Base-by-base conservation (phyloP, 2,329 filamentous ascomycete species). In the Pyrenochaeta sp. region DNA sequence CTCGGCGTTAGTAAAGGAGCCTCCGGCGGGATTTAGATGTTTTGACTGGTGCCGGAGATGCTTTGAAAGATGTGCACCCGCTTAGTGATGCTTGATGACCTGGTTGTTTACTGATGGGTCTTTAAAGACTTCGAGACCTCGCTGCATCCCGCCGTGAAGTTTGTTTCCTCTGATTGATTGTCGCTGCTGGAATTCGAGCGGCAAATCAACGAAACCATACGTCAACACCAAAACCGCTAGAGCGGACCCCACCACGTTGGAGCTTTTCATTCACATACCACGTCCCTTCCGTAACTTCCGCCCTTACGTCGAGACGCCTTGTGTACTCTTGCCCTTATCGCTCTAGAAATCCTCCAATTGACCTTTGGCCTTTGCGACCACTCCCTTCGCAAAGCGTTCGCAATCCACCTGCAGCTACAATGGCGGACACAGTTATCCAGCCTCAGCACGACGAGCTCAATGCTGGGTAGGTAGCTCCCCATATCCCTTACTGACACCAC, bases 351-450 rank as follows among this genome's bases (percentile, higher is more conserved):
- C 47, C 55, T 49, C 56, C 58, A 65, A 68, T 67, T 68, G 66
- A 60, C 58, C 47, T 56, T 52, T 58, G 44, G 53, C 51, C 47
- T 58, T 51, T 56, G 62, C 60, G 60, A 63, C 55, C 56, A 53
- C 58, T 50, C 51, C 55, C 56, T 51, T 61, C 48, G 50, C 53
- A 47, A 54, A 58, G 53, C 64, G 55, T 60, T 56, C 65, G 65
- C 67, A 65, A 18, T 29, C 42, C 48, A 39, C 48, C 50, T 49
- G 52, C 54, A 49, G 46, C 52, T 49, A 60, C 52, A 40, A 82
- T 82, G 79, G 76, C 79, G 59, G 75, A 80, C 71, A 81, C 79
- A 27, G 71, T 81, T 55, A 80, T 82, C 62, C 74, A 77, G 56
- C 77, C 76, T 45, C 77, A 81, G 52, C 63, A 66, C 45, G 77